Evolutionary conservation across 2,329 filamentous ascomycete genomes (phyloP).

Genomic region (Penicillium decumbens): DNA sequence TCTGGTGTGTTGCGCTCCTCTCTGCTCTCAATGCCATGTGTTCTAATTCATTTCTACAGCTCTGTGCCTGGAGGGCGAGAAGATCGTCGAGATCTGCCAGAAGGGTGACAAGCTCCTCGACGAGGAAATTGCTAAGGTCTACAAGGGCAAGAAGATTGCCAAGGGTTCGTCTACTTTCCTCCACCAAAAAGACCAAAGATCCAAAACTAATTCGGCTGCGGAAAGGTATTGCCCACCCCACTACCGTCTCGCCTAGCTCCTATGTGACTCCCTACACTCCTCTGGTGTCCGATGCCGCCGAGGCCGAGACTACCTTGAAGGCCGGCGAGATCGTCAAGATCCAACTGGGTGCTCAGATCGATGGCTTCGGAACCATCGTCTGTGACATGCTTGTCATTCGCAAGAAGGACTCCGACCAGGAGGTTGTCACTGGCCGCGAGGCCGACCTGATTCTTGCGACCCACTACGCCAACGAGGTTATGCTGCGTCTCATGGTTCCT

Average conservation of each 20-base stretch:
- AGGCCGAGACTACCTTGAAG: constrained; percentile 75
- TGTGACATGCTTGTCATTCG: constrained; percentile 83
- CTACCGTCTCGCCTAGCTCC: constrained; percentile 87
- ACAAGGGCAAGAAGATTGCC: constrained; percentile 93
- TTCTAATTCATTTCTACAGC: constrained; percentile 40
- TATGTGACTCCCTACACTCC: constrained; percentile 97
- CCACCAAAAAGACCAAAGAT: neutral
- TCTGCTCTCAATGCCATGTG: neutral
- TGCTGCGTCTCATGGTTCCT: constrained; percentile 84
- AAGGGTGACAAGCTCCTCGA: constrained; percentile 92
- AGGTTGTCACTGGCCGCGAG: constrained; percentile 66
- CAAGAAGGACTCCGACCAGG: constrained; percentile 56
- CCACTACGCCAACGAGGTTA: constrained; percentile 91
- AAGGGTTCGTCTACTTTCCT: constrained; percentile 62
- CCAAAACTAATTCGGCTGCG: constrained; percentile 1
- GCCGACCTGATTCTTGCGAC: constrained; percentile 88
- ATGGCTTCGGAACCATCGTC: constrained; percentile 93
- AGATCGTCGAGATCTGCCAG: constrained; percentile 91
- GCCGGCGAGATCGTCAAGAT: constrained; percentile 89
- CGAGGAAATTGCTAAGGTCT: constrained; percentile 91
- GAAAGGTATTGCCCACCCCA: constrained; percentile 82
- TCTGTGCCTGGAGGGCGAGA: constrained; percentile 75
- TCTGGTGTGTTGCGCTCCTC: constrained; percentile 44
- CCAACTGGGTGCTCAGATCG: constrained; percentile 97
- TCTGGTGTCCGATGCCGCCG: constrained; percentile 75